Base-by-base conservation (phyloP, 306 rosid species). In the Quercus robur region DNA sequence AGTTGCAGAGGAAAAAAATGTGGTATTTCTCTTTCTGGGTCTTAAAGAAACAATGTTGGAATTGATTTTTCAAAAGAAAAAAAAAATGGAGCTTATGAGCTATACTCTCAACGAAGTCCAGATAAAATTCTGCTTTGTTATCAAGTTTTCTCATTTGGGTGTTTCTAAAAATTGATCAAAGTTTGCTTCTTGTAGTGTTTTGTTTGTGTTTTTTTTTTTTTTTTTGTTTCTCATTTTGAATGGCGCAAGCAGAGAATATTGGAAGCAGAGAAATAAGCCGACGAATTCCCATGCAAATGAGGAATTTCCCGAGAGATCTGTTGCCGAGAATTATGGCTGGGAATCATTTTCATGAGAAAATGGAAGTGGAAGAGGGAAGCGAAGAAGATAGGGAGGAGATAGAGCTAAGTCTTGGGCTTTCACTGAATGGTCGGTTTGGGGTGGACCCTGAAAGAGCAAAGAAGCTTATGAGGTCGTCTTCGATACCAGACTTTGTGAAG, bases 341-440 rank as follows among this genome's bases (percentile, higher is more conserved):
- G 10, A 86, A 77, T 28, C 72, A 71, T 78, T 73, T 81, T 8
- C 80, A 85, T 3, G 54, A 73, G 52, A 28, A 84, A 84, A 41
- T 33, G 54, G 54, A 49, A 49, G 54, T 80, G 6, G 86, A 85
- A 51, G 78, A 71, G 49, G 58, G 51, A 38, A 63, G 17, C 1
- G 74, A 57, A 28, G 74, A 57, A 28, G 86, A 66, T 12, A 71
- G 31, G 30, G 86, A 84, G 33, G 95, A 86, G 51, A 35, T 87
- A 0, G 97, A 90, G 85, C 83, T 91, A 14, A 89, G 88, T 67
- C 89, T 94, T 0, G 97, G 94, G 5, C 94, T 94, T n/a, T 94
- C 98, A 5, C 56, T 82, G 82, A 91, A 94, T 26, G 98, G 98
- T 51, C 83, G 92, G 61, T 91, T 94, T 5, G 98, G 98, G 69